These are phyloP conservation scores for Quambalaria eucalypti DNA, from an alignment of 1,284 basidiomycete genomes.

Conservation along the genomic window DNA sequence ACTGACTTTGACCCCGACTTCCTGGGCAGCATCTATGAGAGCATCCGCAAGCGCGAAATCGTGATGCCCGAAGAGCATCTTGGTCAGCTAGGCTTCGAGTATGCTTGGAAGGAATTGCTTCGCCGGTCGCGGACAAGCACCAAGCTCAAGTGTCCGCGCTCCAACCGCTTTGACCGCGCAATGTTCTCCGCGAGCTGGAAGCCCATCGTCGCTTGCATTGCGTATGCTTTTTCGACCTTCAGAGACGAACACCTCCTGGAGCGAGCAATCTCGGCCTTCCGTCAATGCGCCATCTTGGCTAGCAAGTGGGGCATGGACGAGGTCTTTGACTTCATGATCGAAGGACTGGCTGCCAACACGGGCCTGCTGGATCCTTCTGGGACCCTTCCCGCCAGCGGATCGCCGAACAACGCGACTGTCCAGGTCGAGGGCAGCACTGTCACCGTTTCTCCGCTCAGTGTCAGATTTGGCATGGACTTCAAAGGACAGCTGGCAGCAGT, in stretches of 20 bases:
- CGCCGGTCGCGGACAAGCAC: conserved; percentile 70
- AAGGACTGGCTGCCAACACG: conserved; percentile 56
- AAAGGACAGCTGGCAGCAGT: conserved; percentile 93
- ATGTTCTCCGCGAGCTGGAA: conserved; percentile 92
- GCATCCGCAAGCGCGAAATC: conserved; percentile 86
- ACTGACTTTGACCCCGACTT: conserved; percentile 76
- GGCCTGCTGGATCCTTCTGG: conserved; percentile 22
- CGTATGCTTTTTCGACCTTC: conserved; percentile 70
- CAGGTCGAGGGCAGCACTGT: conserved; percentile 81
- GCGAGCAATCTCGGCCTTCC: conserved; percentile 83
- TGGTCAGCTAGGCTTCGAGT: conserved; percentile 94
- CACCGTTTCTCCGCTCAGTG: conserved; percentile 82
- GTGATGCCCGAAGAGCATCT: conserved; percentile 97
- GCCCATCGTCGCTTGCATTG: conserved; percentile 64
- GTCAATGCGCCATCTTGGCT: conserved; percentile 89
- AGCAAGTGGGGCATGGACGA: conserved; percentile 80
- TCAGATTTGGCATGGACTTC: conserved; percentile 89
- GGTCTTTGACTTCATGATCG: conserved; percentile 91
- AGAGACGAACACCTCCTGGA: conserved; percentile 95
- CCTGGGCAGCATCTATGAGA: conserved; percentile 81
- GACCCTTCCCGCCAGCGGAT: conserved; percentile 10
- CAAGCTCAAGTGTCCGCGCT: conserved; percentile 70
- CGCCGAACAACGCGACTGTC: conserved; percentile 64
- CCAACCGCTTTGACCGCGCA: conserved; percentile 69
- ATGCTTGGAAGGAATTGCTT: conserved; percentile 94